phyloP scores from a whole-genome alignment of 768 basidiomycete species.

The Calocera cornea region DNA sequence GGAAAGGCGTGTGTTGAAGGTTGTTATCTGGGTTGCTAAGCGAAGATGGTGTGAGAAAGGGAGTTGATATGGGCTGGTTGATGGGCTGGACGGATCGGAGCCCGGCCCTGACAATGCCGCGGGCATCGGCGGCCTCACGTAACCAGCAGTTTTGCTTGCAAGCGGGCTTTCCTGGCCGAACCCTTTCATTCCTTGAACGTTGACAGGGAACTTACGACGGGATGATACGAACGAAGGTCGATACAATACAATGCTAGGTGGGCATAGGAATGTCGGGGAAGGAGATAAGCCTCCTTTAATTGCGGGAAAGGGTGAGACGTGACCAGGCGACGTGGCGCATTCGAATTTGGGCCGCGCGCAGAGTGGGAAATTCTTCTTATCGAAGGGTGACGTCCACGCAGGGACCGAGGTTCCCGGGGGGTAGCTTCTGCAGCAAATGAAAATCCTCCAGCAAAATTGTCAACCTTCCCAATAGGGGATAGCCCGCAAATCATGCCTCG shows the following conservation, averaged over 20 bases:
- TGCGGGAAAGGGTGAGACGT: background rate
- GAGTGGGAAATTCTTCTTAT: background rate
- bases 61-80: too few species aligned
- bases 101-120: background rate
- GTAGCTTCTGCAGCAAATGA: background rate
- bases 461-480: background rate
- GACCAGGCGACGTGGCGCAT: background rate
- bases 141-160: background rate
- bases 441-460: background rate
- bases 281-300: too few species aligned
- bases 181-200: background rate
- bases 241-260: too few species aligned
- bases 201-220: too few species aligned
- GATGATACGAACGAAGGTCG: too few species aligned
- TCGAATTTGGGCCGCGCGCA: background rate
- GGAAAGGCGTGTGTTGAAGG: too few species aligned
- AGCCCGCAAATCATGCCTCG: background rate
- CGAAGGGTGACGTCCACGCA: background rate
- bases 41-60: too few species aligned
- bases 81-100: too few species aligned
- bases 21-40: too few species aligned
- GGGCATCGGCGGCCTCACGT: background rate
- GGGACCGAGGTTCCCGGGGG: background rate
- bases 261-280: too few species aligned
- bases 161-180: background rate